phyloP scores from a whole-genome alignment of 2,329 filamentous ascomycete species.

The Falciphora oryzae region DNA sequence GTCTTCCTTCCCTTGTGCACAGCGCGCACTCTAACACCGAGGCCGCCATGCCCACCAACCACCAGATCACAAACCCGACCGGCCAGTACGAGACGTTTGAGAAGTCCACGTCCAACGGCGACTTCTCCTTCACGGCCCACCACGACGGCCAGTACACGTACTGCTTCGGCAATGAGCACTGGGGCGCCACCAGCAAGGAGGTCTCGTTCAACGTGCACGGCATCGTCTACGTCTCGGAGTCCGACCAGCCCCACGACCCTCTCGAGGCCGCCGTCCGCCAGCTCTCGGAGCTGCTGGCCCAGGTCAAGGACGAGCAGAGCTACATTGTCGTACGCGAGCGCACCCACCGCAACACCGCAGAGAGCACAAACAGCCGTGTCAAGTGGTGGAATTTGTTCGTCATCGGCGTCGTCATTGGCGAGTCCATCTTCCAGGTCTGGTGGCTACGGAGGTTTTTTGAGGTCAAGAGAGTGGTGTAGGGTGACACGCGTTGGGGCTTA shows the following conservation, averaged over 20 bases:
- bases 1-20: neutral
- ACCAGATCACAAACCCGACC: conserved; percentile 70
- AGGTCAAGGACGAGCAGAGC: conserved; percentile 96
- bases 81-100: conserved; percentile 74
- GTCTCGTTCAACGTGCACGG: conserved; percentile 99
- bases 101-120: conserved; percentile 77
- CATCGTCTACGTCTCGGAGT: conserved; percentile 92
- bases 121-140: conserved; percentile 83
- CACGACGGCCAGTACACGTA: conserved; percentile 87
- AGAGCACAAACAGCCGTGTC: conserved; percentile 94
- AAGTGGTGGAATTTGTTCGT: conserved; percentile 99
- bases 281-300: conserved; percentile 77
- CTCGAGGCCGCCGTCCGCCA: conserved; percentile 84
- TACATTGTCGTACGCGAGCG: conserved; percentile 95
- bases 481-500: neutral
- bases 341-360: conserved; percentile 95
- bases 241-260: conserved; percentile 77
- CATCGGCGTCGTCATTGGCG: conserved; percentile 77
- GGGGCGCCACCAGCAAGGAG: conserved; percentile 93
- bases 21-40: too few relatives aligned
- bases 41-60: neutral
- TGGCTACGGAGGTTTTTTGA: conserved; percentile 99
- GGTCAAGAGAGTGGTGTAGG: conserved; percentile 61
- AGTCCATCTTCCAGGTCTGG: conserved; percentile 98
- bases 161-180: conserved; percentile 99